phyloP scores from a whole-genome alignment of 2,329 filamentous ascomycete species.

The Myriosclerotinia scirpicola region DNA sequence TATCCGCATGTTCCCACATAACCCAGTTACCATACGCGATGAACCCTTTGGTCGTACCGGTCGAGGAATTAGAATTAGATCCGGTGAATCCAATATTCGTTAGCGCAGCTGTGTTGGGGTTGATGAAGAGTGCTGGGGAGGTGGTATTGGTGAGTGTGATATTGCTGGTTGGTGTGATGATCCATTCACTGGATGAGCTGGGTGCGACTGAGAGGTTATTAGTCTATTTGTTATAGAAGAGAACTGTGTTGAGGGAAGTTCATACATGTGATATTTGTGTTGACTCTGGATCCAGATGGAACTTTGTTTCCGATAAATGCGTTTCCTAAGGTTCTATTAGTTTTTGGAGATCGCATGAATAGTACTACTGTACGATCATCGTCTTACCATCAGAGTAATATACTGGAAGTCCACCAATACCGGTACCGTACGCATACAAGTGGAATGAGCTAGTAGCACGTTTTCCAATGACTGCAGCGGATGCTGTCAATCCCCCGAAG shows the following conservation, averaged over 20 bases:
- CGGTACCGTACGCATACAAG: slow-evolving; percentile 20
- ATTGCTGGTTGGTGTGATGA: slow-evolving; percentile 13
- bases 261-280: slow-evolving; percentile 20
- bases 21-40: slow-evolving; percentile 11
- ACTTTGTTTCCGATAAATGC: slow-evolving; percentile 10
- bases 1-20: slow-evolving; percentile 3
- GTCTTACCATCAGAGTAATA: slow-evolving; percentile 19
- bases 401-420: slow-evolving; percentile 18
- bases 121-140: not conserved
- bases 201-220: not conserved
- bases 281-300: slow-evolving; percentile 2
- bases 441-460: not conserved
- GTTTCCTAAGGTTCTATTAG: slow-evolving; percentile 7
- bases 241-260: not conserved
- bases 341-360: too few species aligned
- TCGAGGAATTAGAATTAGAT: not conserved
- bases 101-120: not conserved
- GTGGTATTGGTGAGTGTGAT: not conserved
- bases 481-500: slow-evolving; percentile 8
- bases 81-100: slow-evolving; percentile 11
- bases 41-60: not conserved
- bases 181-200: slow-evolving; percentile 5
- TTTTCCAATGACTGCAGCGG: slow-evolving; percentile 13
- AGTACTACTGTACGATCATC: not conserved
- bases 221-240: not conserved